A percentile compares a stretch with the other conserved stretches of the same genome.
phyloP scores from a whole-genome alignment of 805 yeast species.

The Starmera pachycereana region DNA sequence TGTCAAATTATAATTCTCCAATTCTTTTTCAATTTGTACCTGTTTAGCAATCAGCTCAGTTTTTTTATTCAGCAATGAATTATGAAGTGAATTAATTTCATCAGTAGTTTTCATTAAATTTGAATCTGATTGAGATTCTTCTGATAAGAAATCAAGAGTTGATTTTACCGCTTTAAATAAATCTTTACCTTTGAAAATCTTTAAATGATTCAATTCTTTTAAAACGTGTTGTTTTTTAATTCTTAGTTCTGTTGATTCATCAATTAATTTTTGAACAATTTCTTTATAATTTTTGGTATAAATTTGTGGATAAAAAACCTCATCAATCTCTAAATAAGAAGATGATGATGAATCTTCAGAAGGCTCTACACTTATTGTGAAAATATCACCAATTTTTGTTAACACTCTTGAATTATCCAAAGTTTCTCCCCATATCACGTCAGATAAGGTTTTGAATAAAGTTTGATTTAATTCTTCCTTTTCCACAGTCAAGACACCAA shows the following conservation, averaged over 20 bases:
- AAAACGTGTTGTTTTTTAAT: conserved; percentile 10
- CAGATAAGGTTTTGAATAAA: conserved; percentile 24
- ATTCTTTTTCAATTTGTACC: conserved; percentile 7
- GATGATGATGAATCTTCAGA: not conserved
- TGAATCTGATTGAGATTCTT: not conserved
- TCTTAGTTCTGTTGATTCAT: not conserved
- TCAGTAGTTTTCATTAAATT: no score
- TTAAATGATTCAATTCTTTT: conserved; percentile 14
- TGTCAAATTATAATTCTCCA: conserved; percentile 12
- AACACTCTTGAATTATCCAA: conserved; percentile 16
- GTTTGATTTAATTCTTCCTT: conserved; percentile 18
- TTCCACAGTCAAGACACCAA: conserved; percentile 25
- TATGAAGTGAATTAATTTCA: no score
- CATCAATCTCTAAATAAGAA: conserved; percentile 15
- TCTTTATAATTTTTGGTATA: conserved; percentile 20
- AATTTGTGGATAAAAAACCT: conserved; percentile 29
- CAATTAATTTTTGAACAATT: conserved; percentile 3
- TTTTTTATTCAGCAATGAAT: not conserved
- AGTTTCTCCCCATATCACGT: conserved; percentile 22
- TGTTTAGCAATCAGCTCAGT: conserved; percentile 4
- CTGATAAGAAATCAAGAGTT: conserved; percentile 16
- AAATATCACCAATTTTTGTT: conserved; percentile 21
- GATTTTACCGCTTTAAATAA: conserved; percentile 16
- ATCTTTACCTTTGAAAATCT: conserved; percentile 23
- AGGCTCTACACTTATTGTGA: conserved; percentile 23